phyloP scores from a whole-genome alignment of 257 asterid genomes.

The Orobanche coerulescens region DNA sequence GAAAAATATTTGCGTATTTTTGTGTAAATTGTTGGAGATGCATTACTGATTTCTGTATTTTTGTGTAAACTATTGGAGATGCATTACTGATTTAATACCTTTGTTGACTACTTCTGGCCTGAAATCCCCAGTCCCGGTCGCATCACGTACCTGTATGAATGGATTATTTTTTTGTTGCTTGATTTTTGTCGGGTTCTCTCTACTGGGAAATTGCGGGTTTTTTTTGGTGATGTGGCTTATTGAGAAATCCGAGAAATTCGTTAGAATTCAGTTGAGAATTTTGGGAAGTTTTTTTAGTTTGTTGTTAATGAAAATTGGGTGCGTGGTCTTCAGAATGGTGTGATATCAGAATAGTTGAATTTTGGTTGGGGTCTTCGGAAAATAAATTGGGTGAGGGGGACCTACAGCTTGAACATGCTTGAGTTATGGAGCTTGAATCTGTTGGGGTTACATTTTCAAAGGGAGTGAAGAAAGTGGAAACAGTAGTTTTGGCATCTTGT shows the following conservation, averaged over 20 bases:
- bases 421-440: constrained; percentile 1
- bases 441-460: not conserved
- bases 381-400: constrained; percentile 2
- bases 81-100: too few species aligned
- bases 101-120: constrained; percentile 81
- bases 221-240: not conserved
- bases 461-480: not conserved
- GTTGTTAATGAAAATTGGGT: not conserved
- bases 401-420: not conserved
- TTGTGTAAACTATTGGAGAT: too few species aligned
- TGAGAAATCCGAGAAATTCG: not conserved
- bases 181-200: not conserved
- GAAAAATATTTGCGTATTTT: too few species aligned
- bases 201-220: constrained; percentile 4
- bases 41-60: too few species aligned
- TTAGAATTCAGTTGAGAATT: not conserved
- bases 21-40: too few species aligned
- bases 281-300: not conserved
- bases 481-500: too few species aligned
- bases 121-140: constrained; percentile 90
- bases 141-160: constrained; percentile 39
- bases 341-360: not conserved
- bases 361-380: constrained; percentile 1
- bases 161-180: not conserved
- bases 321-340: not conserved